Conservation (phyloP, 192 early-diverging fungal species). For the Coemansia sp. region DNA sequence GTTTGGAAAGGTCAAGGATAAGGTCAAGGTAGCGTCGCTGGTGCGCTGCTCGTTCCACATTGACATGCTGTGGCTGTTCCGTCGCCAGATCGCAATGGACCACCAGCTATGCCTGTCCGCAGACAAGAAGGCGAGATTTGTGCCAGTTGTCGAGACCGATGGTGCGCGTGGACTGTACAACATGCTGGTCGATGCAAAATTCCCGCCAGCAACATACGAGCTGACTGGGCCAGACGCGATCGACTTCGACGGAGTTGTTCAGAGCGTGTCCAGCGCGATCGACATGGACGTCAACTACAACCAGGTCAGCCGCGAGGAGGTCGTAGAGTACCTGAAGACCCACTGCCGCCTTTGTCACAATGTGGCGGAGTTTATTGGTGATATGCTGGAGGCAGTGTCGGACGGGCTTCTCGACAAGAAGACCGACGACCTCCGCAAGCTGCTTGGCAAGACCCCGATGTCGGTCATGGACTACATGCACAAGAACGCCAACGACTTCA, state of each 20-base stretch:
- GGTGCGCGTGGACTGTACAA: constrained; percentile 38
- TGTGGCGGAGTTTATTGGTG: constrained; percentile 30
- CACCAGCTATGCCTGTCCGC: constrained; percentile 34
- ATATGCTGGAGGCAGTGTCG: constrained; percentile 36
- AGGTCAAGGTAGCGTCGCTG: constrained; percentile 38
- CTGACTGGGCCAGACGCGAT: constrained; percentile 36
- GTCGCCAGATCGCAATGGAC: constrained; percentile 35
- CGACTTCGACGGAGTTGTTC: constrained; percentile 24
- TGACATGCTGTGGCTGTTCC: constrained; percentile 49
- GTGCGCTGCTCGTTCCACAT: constrained; percentile 51
- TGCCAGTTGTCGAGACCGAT: constrained; percentile 31
- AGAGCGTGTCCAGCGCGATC: constrained; percentile 23
- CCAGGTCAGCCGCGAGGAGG: constrained; percentile 28
- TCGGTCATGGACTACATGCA: constrained; percentile 35
- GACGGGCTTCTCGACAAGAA: constrained; percentile 23
- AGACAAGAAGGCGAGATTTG: constrained; percentile 26
- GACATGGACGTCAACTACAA: constrained; percentile 31
- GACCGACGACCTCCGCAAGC: constrained; percentile 33
- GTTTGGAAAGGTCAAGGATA: constrained; percentile 28
- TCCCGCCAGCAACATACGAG: constrained; percentile 40
- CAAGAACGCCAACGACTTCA: constrained; percentile 48
- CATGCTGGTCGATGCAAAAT: constrained; percentile 36
- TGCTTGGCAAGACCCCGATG: constrained; percentile 43
- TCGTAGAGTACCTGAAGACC: constrained; percentile 31
- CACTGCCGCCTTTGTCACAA: constrained; percentile 21